Conservation (phyloP, 2,329 filamentous ascomycete species). For the Ciborinia camelliae region DNA sequence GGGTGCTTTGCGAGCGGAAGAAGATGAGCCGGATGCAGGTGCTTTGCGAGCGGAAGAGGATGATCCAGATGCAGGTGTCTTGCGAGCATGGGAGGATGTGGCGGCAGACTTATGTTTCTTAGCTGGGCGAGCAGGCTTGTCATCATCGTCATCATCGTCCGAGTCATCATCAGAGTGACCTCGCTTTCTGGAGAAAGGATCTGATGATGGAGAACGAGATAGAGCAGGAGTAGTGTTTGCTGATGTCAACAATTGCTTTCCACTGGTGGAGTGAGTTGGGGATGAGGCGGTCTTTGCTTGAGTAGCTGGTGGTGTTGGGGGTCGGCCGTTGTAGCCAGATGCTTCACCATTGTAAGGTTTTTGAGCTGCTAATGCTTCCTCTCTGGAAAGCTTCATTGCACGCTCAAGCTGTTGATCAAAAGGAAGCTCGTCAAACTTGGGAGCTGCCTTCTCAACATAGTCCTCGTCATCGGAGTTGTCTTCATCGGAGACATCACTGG, state of each 20-base stretch:
- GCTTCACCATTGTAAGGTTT: neutral
- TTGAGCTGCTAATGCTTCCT: neutral
- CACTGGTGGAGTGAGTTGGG: no score
- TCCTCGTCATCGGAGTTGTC: neutral
- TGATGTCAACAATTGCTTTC: neutral
- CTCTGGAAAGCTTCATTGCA: neutral
- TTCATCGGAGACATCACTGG: neutral
- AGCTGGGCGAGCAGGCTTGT: neutral
- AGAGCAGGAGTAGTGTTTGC: neutral
- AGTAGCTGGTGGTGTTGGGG: neutral
- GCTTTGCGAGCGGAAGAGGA: neutral
- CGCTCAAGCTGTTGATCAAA: neutral
- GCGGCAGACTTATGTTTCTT: neutral
- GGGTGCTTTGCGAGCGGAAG: no score
- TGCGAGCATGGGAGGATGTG: neutral
- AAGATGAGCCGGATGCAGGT: neutral
- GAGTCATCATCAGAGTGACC: neutral
- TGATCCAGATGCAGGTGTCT: neutral
- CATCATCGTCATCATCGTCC: neutral
- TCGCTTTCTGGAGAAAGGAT: neutral
- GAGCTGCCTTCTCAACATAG: neutral
- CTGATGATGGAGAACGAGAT: neutral
- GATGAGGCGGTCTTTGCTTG: neutral
- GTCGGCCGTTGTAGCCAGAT: neutral
- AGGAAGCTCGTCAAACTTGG: neutral